phyloP scores from a whole-genome alignment of 1,139 yeast species.

The Arxiozyma slooffiae region DNA sequence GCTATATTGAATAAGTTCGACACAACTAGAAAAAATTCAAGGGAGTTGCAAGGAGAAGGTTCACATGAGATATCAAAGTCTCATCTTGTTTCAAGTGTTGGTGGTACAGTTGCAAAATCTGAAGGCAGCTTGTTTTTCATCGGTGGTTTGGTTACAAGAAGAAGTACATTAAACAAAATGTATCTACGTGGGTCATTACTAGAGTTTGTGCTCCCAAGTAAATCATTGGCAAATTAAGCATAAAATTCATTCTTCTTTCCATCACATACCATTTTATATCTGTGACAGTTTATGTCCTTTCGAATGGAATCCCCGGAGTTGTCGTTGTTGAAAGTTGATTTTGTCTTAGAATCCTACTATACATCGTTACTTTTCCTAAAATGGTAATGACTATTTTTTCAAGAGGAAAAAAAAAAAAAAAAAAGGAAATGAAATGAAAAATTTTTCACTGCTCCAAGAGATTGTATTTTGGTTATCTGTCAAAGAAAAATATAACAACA shows the following conservation, averaged over 20 bases:
- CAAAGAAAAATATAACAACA: too few species aligned
- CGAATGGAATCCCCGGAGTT: neutral
- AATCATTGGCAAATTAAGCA: slow-evolving; percentile 11
- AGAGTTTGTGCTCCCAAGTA: slow-evolving; percentile 21
- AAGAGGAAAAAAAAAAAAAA: neutral
- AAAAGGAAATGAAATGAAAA: too few species aligned
- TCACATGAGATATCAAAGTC: slow-evolving; percentile 1
- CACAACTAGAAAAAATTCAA: neutral
- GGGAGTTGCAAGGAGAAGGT: neutral
- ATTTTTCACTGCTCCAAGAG: neutral
- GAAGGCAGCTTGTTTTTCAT: slow-evolving; percentile 19
- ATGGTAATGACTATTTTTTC: neutral
- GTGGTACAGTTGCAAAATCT: slow-evolving; percentile 14
- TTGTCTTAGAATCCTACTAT: neutral
- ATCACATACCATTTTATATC: neutral
- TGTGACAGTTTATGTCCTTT: neutral
- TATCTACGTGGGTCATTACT: slow-evolving; percentile 21
- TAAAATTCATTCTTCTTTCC: neutral
- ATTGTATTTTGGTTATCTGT: neutral
- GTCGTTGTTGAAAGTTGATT: neutral
- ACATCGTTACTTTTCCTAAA: neutral
- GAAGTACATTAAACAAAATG: slow-evolving; percentile 8
- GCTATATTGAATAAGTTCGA: neutral
- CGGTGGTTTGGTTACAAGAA: slow-evolving; percentile 18
- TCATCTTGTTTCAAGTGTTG: slow-evolving; percentile 8